Evolutionary conservation across 305 asterid genomes (phyloP).

Genomic region (Lippia alba): DNA sequence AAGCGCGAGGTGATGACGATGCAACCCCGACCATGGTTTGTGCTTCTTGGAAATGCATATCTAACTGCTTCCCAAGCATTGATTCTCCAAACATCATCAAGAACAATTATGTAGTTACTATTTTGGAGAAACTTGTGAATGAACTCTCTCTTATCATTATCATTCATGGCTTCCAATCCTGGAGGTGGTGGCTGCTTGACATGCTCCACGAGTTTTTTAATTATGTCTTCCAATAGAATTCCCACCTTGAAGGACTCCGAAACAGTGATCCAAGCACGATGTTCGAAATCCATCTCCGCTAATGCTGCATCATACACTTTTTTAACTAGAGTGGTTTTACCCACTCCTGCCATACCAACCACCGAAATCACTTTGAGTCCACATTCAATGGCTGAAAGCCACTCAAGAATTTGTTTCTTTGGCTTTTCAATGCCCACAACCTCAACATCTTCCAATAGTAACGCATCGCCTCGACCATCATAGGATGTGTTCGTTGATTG

Average conservation of each 20-base stretch:
- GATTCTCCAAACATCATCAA: slow-evolving; percentile 39
- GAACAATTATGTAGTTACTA: slow-evolving; percentile 32
- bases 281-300: background rate
- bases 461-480: slow-evolving; percentile 39
- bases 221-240: slow-evolving; percentile 16
- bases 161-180: slow-evolving; percentile 22
- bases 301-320: slow-evolving; percentile 26
- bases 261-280: slow-evolving; percentile 29
- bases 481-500: background rate
- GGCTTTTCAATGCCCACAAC: slow-evolving; percentile 46
- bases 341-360: slow-evolving; percentile 43
- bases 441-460: slow-evolving; percentile 42
- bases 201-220: slow-evolving; percentile 13
- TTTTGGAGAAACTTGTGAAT: slow-evolving; percentile 5
- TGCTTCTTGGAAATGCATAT: slow-evolving; percentile 32
- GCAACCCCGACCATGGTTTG: slow-evolving; percentile 27
- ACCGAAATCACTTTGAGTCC: slow-evolving; percentile 42
- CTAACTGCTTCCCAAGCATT: slow-evolving; percentile 31
- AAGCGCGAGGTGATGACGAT: slow-evolving; percentile 42
- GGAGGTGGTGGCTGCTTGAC: slow-evolving; percentile 20
- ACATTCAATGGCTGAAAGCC: slow-evolving; percentile 29
- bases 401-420: slow-evolving; percentile 31
- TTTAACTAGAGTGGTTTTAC: slow-evolving; percentile 40
- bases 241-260: slow-evolving; percentile 1
- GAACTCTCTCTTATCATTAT: slow-evolving; percentile 11